phyloP scores from a whole-genome alignment of 2,329 filamentous ascomycete species.

The Aciculosporium take region DNA sequence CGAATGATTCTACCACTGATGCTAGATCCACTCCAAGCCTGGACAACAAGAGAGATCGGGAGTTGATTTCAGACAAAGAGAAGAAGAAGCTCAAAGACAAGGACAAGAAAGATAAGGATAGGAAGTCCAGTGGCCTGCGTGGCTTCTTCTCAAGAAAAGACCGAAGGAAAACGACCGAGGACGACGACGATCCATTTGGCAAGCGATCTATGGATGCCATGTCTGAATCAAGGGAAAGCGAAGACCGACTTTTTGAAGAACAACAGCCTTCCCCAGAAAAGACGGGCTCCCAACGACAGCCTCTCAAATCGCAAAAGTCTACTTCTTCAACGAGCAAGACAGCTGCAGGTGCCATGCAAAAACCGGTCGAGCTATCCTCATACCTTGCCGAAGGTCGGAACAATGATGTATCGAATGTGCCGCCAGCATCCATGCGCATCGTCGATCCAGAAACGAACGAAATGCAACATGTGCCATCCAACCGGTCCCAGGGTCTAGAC shows the following conservation, averaged over 20 bases:
- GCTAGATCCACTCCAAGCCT: constrained; percentile 50
- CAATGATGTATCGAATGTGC: constrained; percentile 41
- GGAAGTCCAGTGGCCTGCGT: constrained; percentile 41
- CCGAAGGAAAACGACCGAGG: constrained; percentile 40
- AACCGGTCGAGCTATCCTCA: constrained; percentile 26
- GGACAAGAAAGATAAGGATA: constrained; percentile 61
- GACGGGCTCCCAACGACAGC: constrained; percentile 34
- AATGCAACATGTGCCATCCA: constrained; percentile 21
- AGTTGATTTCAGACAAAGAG: constrained; percentile 50
- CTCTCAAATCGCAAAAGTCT: constrained; percentile 59
- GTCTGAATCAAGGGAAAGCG: constrained; percentile 29
- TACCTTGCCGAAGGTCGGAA: constrained; percentile 29
- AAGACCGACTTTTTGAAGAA: constrained; percentile 26
- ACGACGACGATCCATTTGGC: constrained; percentile 46
- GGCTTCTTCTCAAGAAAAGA: constrained; percentile 50
- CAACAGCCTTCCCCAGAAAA: constrained; percentile 28
- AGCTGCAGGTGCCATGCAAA: constrained; percentile 14
- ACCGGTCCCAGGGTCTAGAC: constrained; percentile 14
- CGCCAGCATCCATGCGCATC: constrained; percentile 42
- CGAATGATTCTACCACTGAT: constrained; percentile 28
- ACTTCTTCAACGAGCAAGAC: constrained; percentile 30
- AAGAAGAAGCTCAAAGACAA: constrained; percentile 62
- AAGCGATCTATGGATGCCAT: constrained; percentile 47
- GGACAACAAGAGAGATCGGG: constrained; percentile 55
- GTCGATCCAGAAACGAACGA: constrained; percentile 40